Evolutionary conservation across 2,329 filamentous ascomycete species (phyloP).

Genomic region (Nothophoma quercina): DNA sequence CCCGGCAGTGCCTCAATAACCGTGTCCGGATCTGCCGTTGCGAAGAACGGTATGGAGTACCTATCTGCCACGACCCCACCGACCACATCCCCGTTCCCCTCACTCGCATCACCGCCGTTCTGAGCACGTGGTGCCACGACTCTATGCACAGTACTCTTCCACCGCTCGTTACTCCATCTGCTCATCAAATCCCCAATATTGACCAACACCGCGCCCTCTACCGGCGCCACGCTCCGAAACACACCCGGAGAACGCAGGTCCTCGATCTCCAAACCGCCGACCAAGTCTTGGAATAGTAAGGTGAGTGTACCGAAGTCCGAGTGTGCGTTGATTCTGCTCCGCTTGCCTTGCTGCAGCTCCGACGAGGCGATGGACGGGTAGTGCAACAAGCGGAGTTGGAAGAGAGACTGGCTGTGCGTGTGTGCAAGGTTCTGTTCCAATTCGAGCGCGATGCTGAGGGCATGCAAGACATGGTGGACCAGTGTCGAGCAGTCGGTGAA

Average conservation of each 20-base stretch:
- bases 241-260: slow-evolving; percentile 34
- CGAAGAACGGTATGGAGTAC: slow-evolving; percentile 54
- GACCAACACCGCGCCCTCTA: slow-evolving; percentile 47
- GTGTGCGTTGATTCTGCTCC: slow-evolving; percentile 51
- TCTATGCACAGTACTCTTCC: slow-evolving; percentile 50
- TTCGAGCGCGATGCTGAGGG: slow-evolving; percentile 36
- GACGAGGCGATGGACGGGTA: slow-evolving; percentile 46
- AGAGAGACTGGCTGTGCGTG: slow-evolving; percentile 37
- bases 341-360: slow-evolving; percentile 32
- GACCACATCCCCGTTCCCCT: not conserved
- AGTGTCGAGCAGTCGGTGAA: slow-evolving; percentile 33
- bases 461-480: slow-evolving; percentile 36
- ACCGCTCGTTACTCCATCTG: slow-evolving; percentile 49
- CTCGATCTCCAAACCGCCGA: slow-evolving; percentile 51
- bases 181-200: slow-evolving; percentile 53
- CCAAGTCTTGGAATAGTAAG: slow-evolving; percentile 52
- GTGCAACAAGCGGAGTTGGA: slow-evolving; percentile 50
- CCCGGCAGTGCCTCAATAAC: slow-evolving; percentile 49
- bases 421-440: slow-evolving; percentile 25
- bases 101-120: not conserved
- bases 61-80: slow-evolving; percentile 40
- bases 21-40: slow-evolving; percentile 48
- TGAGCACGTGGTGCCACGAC: slow-evolving; percentile 40
- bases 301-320: slow-evolving; percentile 54
- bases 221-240: slow-evolving; percentile 40